Evolutionary conservation across 2,329 filamentous ascomycete species (phyloP), one percentile per base, ranked within the genome.

Genomic region (Claviceps citrina): DNA sequence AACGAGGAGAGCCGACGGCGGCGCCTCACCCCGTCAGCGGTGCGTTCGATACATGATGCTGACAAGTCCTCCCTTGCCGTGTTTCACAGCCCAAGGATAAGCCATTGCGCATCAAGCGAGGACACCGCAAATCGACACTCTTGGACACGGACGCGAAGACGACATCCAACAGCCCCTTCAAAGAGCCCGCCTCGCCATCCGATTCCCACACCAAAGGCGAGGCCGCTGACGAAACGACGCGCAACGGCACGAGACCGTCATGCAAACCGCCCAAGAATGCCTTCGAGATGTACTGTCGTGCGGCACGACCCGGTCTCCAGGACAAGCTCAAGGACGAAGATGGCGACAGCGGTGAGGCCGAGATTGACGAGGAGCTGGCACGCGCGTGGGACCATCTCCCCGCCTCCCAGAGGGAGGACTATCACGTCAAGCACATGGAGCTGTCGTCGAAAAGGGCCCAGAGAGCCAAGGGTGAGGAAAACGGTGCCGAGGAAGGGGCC

Each of bases 1-100:
- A n/a, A n/a, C n/a, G n/a, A n/a, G n/a, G n/a, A n/a, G n/a, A n/a
- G n/a, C n/a, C n/a, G n/a, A n/a, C n/a, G n/a, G n/a, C n/a, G n/a
- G n/a, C n/a, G n/a, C n/a, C n/a, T n/a, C n/a, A n/a, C n/a, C n/a
- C n/a, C n/a, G n/a, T n/a, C n/a, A n/a, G n/a, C n/a, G n/a, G n/a
- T n/a, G n/a, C n/a, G n/a, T n/a, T n/a, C n/a, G n/a, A n/a, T n/a
- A n/a, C n/a, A n/a, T n/a, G n/a, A n/a, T n/a, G n/a, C n/a, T n/a
- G n/a, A n/a, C n/a, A n/a, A n/a, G n/a, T n/a, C n/a, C n/a, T n/a
- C n/a, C n/a, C n/a, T n/a, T n/a, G n/a, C n/a, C n/a, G n/a, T n/a
- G n/a, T n/a, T n/a, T n/a, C n/a, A n/a, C 56, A 83, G 78, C 81
- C 81, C 26, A 80, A 84, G 59, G 81, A 85, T 53, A 85, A 85